Evolutionary conservation across 768 basidiomycete species (phyloP).

Genomic region (Mycena vulgaris): DNA sequence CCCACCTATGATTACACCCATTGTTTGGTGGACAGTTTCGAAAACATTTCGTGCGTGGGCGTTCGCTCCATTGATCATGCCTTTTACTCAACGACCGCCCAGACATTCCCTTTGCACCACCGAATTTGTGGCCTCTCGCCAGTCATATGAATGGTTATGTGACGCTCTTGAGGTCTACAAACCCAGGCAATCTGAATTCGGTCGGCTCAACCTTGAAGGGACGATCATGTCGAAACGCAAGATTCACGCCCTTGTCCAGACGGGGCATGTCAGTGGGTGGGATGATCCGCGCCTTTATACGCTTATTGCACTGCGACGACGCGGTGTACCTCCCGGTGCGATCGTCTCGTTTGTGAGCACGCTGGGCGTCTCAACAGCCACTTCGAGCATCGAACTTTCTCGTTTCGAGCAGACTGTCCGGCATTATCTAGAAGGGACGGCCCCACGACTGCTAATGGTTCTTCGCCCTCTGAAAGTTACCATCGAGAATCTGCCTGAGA

Average conservation of each 20-base stretch:
- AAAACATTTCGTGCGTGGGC: constrained; percentile 94
- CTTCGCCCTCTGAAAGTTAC: constrained; percentile 91
- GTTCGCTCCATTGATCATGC: neutral
- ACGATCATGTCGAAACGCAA: constrained; percentile 98
- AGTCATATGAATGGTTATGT: constrained; percentile 99
- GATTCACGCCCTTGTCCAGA: constrained; percentile 89
- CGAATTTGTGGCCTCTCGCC: constrained; percentile 95
- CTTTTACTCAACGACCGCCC: constrained; percentile 12
- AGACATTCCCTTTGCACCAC: constrained; percentile 98
- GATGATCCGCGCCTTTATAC: constrained; percentile 98
- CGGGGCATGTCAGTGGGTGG: constrained; percentile 91
- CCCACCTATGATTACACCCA: constrained; percentile 99
- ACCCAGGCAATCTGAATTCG: constrained; percentile 97
- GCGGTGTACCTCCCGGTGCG: constrained; percentile 97
- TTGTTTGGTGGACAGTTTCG: constrained; percentile 97
- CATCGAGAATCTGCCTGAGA: constrained; percentile 92
- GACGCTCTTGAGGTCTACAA: constrained; percentile 98
- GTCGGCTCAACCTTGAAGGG: constrained; percentile 92
- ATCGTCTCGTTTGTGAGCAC: constrained; percentile 93
- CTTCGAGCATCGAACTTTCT: constrained; percentile 86
- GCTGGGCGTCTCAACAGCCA: constrained; percentile 92
- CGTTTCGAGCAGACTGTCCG: constrained; percentile 94
- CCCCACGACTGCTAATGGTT: constrained; percentile 93
- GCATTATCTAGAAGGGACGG: constrained; percentile 90
- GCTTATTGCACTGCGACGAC: constrained; percentile 93